These are phyloP conservation scores for Phytopythium cucurbitacearum DNA, from an alignment of 352 stramenopile species.

Conservation along the genomic window DNA sequence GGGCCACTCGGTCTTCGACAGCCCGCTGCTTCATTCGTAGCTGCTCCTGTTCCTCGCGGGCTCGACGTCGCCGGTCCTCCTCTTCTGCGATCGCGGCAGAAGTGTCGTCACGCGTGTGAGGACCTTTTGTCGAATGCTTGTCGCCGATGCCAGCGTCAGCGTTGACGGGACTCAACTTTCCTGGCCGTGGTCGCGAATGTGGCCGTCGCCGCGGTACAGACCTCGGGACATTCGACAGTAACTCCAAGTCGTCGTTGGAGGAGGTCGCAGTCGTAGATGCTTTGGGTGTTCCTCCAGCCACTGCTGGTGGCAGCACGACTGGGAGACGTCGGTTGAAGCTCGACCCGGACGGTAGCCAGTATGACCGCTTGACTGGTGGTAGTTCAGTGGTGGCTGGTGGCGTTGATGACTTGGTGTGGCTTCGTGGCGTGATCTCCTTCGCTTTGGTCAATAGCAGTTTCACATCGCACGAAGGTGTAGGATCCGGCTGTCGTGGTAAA, in stretches of 20 bases:
- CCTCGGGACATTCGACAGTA: constrained; percentile 1
- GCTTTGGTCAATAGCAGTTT: background rate
- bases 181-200: constrained; percentile 3
- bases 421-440: background rate
- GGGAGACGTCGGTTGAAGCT: constrained; percentile 39
- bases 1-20: background rate
- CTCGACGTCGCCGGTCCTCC: background rate
- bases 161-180: constrained; percentile 1
- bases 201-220: background rate
- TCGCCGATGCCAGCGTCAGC: background rate
- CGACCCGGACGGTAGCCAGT: constrained; percentile 56
- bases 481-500: background rate
- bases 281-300: constrained; percentile 1
- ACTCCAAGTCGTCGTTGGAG: background rate
- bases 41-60: background rate
- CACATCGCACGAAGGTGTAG: background rate
- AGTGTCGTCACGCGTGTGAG: background rate
- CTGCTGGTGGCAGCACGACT: constrained; percentile 18
- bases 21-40: background rate
- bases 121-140: background rate
- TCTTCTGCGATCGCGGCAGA: background rate
- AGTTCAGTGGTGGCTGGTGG: constrained; percentile 1
- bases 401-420: background rate
- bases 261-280: background rate
- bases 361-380: constrained; percentile 52